A percentile compares a stretch with the other conserved stretches of the same genome.
Conservation (phyloP, 305 asterid genomes). For the Solanum hybrid region DNA sequence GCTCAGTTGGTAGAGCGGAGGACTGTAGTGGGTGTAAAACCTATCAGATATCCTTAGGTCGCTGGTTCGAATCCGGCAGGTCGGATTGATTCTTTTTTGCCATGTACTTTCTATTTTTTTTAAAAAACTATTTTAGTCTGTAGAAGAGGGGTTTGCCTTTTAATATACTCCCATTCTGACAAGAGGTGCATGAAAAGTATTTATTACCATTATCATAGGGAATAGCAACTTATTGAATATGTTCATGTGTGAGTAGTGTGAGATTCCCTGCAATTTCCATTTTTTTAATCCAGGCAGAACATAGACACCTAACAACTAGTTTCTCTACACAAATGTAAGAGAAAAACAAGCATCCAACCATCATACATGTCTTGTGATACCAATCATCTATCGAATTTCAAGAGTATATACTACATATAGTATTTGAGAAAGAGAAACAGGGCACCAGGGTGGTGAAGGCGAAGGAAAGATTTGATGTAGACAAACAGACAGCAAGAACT, state of each 20-base stretch:
- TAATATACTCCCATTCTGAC: not conserved
- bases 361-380: not conserved
- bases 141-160: not conserved
- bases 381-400: not conserved
- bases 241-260: not conserved
- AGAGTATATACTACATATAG: not conserved
- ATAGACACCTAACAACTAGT: not conserved
- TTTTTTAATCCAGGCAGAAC: not conserved
- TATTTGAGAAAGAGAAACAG: not conserved
- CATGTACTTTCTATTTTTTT: not conserved
- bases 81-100: conserved; percentile 2
- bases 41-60: conserved; percentile 57
- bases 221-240: not conserved
- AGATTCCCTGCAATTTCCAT: not conserved
- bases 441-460: not conserved
- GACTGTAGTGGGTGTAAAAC: conserved; percentile 57
- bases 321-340: not conserved
- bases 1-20: conserved; percentile 99
- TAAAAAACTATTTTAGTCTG: not conserved
- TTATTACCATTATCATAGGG: not conserved
- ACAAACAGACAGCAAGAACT: not conserved
- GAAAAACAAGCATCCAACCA: not conserved
- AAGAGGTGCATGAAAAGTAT: not conserved
- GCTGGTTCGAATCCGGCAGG: conserved; percentile 67
- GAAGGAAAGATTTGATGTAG: not conserved